Evolutionary conservation across 2,329 filamentous ascomycete species (phyloP).

Genomic region (Beauveria pseudobassiana): DNA sequence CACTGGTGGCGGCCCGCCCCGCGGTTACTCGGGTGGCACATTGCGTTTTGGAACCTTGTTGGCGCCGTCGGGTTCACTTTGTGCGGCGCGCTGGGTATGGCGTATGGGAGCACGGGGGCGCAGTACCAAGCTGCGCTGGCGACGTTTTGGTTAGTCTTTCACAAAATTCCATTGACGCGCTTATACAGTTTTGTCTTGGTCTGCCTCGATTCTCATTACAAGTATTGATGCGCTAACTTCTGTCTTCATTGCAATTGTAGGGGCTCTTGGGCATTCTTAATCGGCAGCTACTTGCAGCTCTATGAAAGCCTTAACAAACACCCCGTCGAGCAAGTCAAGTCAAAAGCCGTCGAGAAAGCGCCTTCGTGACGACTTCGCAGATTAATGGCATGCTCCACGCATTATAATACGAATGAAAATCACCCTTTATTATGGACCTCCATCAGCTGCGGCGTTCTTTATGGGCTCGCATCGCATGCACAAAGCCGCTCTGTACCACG

Average conservation of each 20-base stretch:
- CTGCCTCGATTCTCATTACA: conserved; percentile 17
- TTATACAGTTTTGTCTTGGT: neutral
- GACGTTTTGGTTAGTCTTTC: conserved; percentile 30
- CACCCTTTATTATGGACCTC: neutral
- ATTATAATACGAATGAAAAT: too few relatives aligned
- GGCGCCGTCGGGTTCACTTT: conserved; percentile 51
- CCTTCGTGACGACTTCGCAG: neutral
- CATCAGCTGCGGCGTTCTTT: neutral
- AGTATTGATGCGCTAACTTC: conserved; percentile 37
- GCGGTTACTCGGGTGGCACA: conserved; percentile 55
- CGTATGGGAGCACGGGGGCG: neutral
- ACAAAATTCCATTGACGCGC: neutral
- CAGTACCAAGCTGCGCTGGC: conserved; percentile 1
- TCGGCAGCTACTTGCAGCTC: conserved; percentile 19
- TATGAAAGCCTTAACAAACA: conserved; percentile 21
- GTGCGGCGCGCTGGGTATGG: conserved; percentile 47
- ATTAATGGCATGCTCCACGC: too few relatives aligned
- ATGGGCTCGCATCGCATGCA: neutral
- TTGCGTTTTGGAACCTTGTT: conserved; percentile 58
- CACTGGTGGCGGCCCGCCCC: conserved; percentile 55
- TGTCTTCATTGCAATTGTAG: conserved; percentile 25
- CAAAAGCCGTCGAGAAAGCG: neutral
- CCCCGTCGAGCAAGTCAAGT: conserved; percentile 13
- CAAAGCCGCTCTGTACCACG: neutral
- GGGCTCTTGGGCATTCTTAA: conserved; percentile 34